Evolutionary conservation across 805 yeast genomes (phyloP).

Genomic region (Clavispora vitiphila): DNA sequence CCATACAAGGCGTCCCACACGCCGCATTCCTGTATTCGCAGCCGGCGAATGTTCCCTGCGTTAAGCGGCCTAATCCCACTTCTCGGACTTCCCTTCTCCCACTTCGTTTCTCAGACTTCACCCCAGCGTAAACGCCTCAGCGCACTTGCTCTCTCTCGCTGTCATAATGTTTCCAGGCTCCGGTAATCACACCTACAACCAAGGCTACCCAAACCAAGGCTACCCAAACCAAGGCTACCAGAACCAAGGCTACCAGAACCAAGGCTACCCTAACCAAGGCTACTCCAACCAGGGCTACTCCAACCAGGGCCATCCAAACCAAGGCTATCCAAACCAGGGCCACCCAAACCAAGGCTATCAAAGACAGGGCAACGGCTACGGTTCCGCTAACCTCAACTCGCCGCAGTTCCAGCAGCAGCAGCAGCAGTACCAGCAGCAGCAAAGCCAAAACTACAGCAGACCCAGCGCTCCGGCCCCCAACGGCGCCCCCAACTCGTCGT

Average conservation of each 20-base stretch:
- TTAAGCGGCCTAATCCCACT: too few relatives aligned
- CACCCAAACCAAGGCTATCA: slow-evolving; percentile 12
- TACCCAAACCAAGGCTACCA: neutral
- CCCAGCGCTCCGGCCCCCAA: slow-evolving; percentile 16
- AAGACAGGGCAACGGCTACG: slow-evolving; percentile 7
- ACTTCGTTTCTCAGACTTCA: neutral
- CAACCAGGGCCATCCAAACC: neutral
- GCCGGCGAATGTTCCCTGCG: too few relatives aligned
- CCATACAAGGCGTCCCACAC: too few relatives aligned
- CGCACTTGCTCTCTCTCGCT: neutral
- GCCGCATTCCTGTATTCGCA: too few relatives aligned
- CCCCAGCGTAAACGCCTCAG: neutral
- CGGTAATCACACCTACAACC: slow-evolving; percentile 15
- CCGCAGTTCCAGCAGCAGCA: slow-evolving; percentile 14
- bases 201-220: slow-evolving; percentile 1
- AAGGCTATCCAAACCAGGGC: slow-evolving; percentile 5
- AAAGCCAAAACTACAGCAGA: slow-evolving; percentile 10
- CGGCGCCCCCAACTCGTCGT: slow-evolving; percentile 8
- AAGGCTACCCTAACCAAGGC: slow-evolving; percentile 2
- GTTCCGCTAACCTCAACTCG: slow-evolving; percentile 13
- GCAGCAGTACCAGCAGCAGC: slow-evolving; percentile 3
- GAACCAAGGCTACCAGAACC: slow-evolving; percentile 4
- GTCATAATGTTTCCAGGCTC: slow-evolving; percentile 22
- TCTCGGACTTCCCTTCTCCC: neutral
- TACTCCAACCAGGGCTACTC: neutral